Base-by-base conservation (phyloP, 2,329 filamentous ascomycete genomes). In the Fusarium sp. region DNA sequence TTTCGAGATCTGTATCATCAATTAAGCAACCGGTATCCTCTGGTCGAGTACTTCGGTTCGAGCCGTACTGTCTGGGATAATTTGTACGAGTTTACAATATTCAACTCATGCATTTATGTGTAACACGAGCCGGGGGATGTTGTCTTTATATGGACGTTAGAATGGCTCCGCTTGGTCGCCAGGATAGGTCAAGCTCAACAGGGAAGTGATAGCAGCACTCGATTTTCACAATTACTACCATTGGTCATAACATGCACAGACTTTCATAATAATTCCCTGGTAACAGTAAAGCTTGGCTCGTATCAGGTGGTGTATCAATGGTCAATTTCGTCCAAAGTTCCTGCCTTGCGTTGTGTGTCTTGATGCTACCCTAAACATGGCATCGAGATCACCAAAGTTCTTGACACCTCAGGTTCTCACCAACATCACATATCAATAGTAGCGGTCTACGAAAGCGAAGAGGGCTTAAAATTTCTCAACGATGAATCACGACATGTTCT, bases 71-170 rank as follows among this genome's bases (percentile, higher is more conserved):
- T 19, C 37, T 29, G 25, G n/a, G 9, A 21, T 35, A 35, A 15
- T 31, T 16, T 39, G 27, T 39, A 44, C n/a, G 44, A 62, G 41
- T 21, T 52, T 49, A 19, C 48, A 18, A 31, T 31, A 14, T 21
- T 52, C 31, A 29, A 58, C 44, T 33, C 23, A 27, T 37, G 29
- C 31, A 48, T 18, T n/a, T 35, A 33, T 37, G 62, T 60, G 66
- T 71, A 49, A 68, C 62, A 55, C 58, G 55, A 15, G 31, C 31
- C 29, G 49, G 70, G 60, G 72, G 45, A 45, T n/a, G 41, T 38
- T 51, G 64, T 31, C 58, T 73, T 75, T 76, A 76, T 75, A 70
- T 72, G 63, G 59, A 39, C 45, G 46, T 55, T 48, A 16, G 55
- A 8, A 25, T 33, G 64, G 55, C 66, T 73, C 72, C 67, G 67